Evolutionary conservation across 768 basidiomycete species (phyloP), one percentile per base, ranked within the genome.

Genomic region (Aureoboletus auriporus): DNA sequence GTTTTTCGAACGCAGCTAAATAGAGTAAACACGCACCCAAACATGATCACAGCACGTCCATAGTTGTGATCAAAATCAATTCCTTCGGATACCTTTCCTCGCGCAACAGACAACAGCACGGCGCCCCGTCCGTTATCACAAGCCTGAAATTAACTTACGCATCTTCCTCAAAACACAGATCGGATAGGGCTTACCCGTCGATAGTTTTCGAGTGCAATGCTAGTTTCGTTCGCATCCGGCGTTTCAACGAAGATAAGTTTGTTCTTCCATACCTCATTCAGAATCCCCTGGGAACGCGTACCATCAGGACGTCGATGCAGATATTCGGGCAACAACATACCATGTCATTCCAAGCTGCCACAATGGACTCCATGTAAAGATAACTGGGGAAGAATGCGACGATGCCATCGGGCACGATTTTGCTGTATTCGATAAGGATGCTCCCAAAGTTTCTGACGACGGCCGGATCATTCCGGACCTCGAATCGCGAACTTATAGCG

Each of bases 341-440:
- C 96, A 99, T 99, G 67, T 99, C 96, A 63, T 98, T 97, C 96
- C 96, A 99, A n/a, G 96, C 96, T 2, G 93, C 93, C 10, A 98
- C 96, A 50, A 99, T 99, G 20, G 91, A 93, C 69, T 99, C 96
- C 96, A 99, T 99, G 68, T 99, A 99, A 12, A 99, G 82, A 71
- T 99, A 99, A 69, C 90, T 93, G 16, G 96, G 96, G 70, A 99
- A 99, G 77, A 99, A 99, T 5, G 93, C 94, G 16, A 98, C 96
- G 52, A 99, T 89, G 11, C 96, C 96, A 68, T 99, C 96, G 8
- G 96, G 96, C 2, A 99, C 94, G 46, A 90, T 92, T 65, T 94
- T 94, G 72, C 90, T 91, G 74, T 96, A 98, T 67, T 99, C 96
- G 53, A 98, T 83, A 34, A 99, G 82, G 68, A 99, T 96, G 62